phyloP scores from a whole-genome alignment of 2,329 filamentous ascomycete genomes.

The Myriosclerotinia curreyana region DNA sequence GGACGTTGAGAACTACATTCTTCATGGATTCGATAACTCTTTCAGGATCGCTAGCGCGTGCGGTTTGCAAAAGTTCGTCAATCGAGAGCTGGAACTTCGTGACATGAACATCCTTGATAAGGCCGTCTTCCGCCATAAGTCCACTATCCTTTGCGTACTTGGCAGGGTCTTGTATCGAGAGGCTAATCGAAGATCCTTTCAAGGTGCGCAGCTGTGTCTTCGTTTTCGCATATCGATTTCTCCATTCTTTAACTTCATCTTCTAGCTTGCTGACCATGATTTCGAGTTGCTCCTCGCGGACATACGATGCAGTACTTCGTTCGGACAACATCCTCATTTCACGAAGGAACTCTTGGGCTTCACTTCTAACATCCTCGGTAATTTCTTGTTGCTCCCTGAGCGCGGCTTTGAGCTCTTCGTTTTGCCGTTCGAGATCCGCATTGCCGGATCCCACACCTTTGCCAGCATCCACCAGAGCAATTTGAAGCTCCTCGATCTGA shows the following conservation, averaged over 20 bases:
- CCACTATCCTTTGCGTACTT: conserved; percentile 63
- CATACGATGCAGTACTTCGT: conserved; percentile 73
- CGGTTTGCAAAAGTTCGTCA: conserved; percentile 80
- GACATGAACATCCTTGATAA: conserved; percentile 87
- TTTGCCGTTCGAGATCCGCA: conserved; percentile 58
- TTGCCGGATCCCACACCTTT: conserved; percentile 40
- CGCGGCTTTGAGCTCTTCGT: conserved; percentile 64
- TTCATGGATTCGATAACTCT: conserved; percentile 84
- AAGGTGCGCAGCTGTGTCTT: conserved; percentile 84
- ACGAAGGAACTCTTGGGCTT: conserved; percentile 76
- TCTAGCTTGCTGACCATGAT: conserved; percentile 74
- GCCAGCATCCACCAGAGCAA: conserved; percentile 36
- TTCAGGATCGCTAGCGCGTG: conserved; percentile 69
- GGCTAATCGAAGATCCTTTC: conserved; percentile 74
- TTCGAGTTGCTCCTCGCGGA: conserved; percentile 76
- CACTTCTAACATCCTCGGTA: conserved; percentile 80
- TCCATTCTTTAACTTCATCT: conserved; percentile 84
- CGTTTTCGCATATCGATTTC: conserved; percentile 78
- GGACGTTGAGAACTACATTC: conserved; percentile 74
- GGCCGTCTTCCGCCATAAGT: conserved; percentile 67
- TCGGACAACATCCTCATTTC: conserved; percentile 89
- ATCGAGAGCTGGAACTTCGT: conserved; percentile 94
- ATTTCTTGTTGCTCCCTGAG: conserved; percentile 73
- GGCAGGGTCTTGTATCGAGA: conserved; percentile 67
- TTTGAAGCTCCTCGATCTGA: conserved; percentile 56